Evolutionary conservation across 768 basidiomycete species (phyloP), one percentile per base, ranked within the genome.

Genomic region (Lepiota venenata): DNA sequence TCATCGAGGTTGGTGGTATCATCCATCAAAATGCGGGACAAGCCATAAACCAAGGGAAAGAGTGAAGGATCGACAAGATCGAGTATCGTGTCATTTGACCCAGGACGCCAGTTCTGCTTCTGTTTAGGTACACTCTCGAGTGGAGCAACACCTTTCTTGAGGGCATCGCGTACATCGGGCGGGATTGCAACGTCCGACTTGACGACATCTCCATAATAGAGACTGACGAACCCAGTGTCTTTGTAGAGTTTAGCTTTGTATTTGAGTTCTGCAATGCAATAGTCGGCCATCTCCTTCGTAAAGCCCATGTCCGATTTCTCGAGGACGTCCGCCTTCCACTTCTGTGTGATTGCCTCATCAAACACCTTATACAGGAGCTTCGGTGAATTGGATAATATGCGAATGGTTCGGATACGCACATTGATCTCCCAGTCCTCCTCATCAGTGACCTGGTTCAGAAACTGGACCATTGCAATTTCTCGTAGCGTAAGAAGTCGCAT

Each of bases 1-100:
- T 61, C 47, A 4, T 59, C 57, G 9, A 63, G 47, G 16, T 38
- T 39, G 9, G 50, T 38, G n/a, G 50, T 40, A 15, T 45, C 40
- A 14, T 46, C 20, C 36, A 4, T 36, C 6, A 62, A 44, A 32
- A 60, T 56, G 12, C 48, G 38, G 0, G 67, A 69, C n/a, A 60
- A 62, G 12, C 63, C 68, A 51, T 74, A 74, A 10, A 69, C 61
- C 0, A 76, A 37, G 21, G 65, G 66, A 59, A 66, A 77, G 2
- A 77, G 66, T 5, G 74, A 69, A 41, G 76, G 75, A 44, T 78
- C 74, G 0, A 76, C 71, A 35, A 77, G 66, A 52, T 77, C 74
- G 12, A 76, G 69, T 0, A 77, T 76, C 40, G 67, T 71, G 4
- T 64, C 59, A 51, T 76, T 61, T 0, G 74, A 73, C 6, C 69